Evolutionary conservation across 768 basidiomycete species (phyloP).

Genomic region (Boletus rubropictus): DNA sequence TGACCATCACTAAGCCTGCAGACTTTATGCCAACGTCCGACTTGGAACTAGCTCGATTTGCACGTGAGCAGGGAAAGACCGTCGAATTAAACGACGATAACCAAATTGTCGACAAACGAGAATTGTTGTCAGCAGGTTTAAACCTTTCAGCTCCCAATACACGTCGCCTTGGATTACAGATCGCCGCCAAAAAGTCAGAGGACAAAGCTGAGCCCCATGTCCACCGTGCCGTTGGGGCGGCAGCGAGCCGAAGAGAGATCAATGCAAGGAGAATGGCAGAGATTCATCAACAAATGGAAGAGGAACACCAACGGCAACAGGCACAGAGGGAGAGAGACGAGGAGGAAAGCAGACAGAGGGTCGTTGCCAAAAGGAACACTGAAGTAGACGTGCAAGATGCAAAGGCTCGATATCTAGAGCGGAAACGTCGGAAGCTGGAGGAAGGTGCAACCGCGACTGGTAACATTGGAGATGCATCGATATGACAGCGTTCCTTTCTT

Average conservation of each 20-base stretch:
- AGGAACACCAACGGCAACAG: constrained; percentile 57
- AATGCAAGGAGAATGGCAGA: constrained; percentile 77
- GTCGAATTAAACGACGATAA: constrained; percentile 97
- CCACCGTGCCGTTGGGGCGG: constrained; percentile 79
- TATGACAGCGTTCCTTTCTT: background rate
- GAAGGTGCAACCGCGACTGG: constrained; percentile 12
- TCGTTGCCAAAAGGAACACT: constrained; percentile 69
- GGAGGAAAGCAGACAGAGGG: constrained; percentile 59
- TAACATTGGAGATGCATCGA: constrained; percentile 9
- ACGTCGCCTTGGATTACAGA: constrained; percentile 52
- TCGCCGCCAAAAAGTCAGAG: constrained; percentile 20
- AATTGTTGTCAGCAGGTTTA: constrained; percentile 84
- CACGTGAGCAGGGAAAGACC: constrained; percentile 69
- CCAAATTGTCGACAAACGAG: constrained; percentile 93
- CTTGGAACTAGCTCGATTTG: constrained; percentile 62
- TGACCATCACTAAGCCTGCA: constrained; percentile 72
- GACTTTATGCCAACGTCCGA: constrained; percentile 63
- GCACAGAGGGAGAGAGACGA: constrained; percentile 55
- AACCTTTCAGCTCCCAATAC: constrained; percentile 86
- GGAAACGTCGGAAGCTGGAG: constrained; percentile 77
- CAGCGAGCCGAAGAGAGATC: constrained; percentile 76
- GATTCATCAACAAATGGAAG: constrained; percentile 72
- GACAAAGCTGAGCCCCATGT: constrained; percentile 34
- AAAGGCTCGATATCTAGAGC: constrained; percentile 64
- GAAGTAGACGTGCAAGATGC: constrained; percentile 70